Base-by-base conservation (phyloP, 2,329 filamentous ascomycete species). In the Xylariaceae sp. region DNA sequence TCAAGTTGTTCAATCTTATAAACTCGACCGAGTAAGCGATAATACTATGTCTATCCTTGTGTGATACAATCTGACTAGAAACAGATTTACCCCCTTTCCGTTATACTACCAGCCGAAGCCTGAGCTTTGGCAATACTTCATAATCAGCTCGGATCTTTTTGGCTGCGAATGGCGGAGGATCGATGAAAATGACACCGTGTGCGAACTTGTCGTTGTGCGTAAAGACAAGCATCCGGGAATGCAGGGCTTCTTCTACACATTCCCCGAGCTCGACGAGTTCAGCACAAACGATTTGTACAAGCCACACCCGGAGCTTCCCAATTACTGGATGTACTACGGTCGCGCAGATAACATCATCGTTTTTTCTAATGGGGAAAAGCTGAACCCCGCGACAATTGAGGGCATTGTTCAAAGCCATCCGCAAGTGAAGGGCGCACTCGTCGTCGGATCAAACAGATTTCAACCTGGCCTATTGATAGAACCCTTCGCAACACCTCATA, bases 281-380 rank as follows among this genome's bases (percentile, higher is more conserved):
- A 54, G 57, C 2, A 62, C 53, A 21, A 63, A 60, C 37, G 62
- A 64, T 43, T 29, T 64, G 6, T 64, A 59, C 45, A 51, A 45
- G 3, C 55, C 53, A 8, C 62, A 64, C 23, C 72, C 72, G 0
- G 68, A 60, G 0, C 70, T 69, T 4, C 43, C 63, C 6, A 50
- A 70, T 16, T 50, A 63, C 16, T 75, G 71, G 71, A 46, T 65
- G 2, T 70, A 71, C 29, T 47, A 57, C 6, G 70, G 71, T 0
- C 67, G 72, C 0, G 55, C 60, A 0, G 73, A 63, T 30, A 62
- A 67, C 18, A 63, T 64, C 23, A 59, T 67, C 20, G 71, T 77
- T 3, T 72, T 76, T 26, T 69, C 70, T 0, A 74, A 65, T 1
- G 75, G 73, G 1, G 70, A 75, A 44, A 78, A 78, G 55, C 60